Conservation (phyloP, 345 rosid species). For the Boechera stricta region DNA sequence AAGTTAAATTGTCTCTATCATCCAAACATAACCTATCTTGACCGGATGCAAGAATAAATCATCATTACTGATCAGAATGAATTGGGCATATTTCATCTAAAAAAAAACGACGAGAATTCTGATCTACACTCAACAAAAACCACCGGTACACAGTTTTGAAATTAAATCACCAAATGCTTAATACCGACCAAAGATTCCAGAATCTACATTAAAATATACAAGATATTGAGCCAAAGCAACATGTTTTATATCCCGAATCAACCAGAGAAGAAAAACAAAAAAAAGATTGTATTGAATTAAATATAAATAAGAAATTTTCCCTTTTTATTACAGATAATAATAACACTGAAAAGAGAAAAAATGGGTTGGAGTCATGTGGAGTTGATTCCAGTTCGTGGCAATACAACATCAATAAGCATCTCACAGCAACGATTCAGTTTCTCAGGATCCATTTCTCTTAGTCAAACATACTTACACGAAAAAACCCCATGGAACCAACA, state of each 20-base stretch:
- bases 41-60: constrained; percentile 24
- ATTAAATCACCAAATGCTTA: neutral
- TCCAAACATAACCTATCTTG: constrained; percentile 65
- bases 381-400: too few species aligned
- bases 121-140: neutral
- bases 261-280: neutral
- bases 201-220: neutral
- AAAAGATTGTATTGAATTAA: too few species aligned
- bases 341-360: too few species aligned
- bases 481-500: neutral
- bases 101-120: constrained; percentile 2
- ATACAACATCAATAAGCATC: too few species aligned
- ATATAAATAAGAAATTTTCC: too few species aligned
- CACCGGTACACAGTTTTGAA: neutral
- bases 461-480: neutral
- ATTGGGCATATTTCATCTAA: neutral
- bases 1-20: constrained; percentile 46
- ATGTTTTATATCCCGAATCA: neutral
- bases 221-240: neutral
- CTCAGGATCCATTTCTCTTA: neutral
- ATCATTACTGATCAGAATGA: neutral
- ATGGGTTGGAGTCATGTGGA: too few species aligned
- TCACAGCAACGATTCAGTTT: too few species aligned
- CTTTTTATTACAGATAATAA: too few species aligned
- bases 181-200: neutral